These are phyloP conservation scores for Calonectria pseudoreteaudii DNA, from an alignment of 2,329 filamentous ascomycete genomes.

Conservation along the genomic window DNA sequence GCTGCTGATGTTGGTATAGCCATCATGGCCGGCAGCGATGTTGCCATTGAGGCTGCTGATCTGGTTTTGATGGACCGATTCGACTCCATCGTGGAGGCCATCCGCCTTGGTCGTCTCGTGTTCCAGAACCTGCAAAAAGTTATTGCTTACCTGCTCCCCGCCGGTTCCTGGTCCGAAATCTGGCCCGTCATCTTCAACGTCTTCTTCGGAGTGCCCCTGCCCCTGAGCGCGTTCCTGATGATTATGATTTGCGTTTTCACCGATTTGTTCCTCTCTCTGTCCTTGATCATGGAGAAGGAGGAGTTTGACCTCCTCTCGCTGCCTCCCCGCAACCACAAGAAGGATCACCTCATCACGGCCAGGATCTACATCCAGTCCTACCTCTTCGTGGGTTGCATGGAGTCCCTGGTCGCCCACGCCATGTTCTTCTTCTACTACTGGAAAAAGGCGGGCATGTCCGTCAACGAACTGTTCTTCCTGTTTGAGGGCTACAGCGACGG, in stretches of 20 bases:
- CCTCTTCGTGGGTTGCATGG: slow-evolving; percentile 64
- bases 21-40: slow-evolving; percentile 72
- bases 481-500: slow-evolving; percentile 61
- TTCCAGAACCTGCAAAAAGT: slow-evolving; percentile 57
- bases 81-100: slow-evolving; percentile 76
- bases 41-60: slow-evolving; percentile 73
- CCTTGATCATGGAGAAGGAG: slow-evolving; percentile 66
- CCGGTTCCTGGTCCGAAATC: slow-evolving; percentile 67
- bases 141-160: slow-evolving; percentile 60
- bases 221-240: slow-evolving; percentile 66
- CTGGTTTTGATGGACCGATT: slow-evolving; percentile 79
- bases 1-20: slow-evolving; percentile 78
- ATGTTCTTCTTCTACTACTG: slow-evolving; percentile 69
- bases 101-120: slow-evolving; percentile 57
- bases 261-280: slow-evolving; percentile 63
- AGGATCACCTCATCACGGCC: slow-evolving; percentile 63
- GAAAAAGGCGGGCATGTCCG: slow-evolving; percentile 59
- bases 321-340: slow-evolving; percentile 61
- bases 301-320: slow-evolving; percentile 65
- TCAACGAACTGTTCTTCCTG: slow-evolving; percentile 60
- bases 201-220: slow-evolving; percentile 65
- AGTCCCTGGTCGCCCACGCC: slow-evolving; percentile 60
- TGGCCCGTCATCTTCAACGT: slow-evolving; percentile 69
- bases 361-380: slow-evolving; percentile 65
- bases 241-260: slow-evolving; percentile 70